Evolutionary conservation across 306 rosid species (phyloP).

Genomic region (Leucaena leucocephala): DNA sequence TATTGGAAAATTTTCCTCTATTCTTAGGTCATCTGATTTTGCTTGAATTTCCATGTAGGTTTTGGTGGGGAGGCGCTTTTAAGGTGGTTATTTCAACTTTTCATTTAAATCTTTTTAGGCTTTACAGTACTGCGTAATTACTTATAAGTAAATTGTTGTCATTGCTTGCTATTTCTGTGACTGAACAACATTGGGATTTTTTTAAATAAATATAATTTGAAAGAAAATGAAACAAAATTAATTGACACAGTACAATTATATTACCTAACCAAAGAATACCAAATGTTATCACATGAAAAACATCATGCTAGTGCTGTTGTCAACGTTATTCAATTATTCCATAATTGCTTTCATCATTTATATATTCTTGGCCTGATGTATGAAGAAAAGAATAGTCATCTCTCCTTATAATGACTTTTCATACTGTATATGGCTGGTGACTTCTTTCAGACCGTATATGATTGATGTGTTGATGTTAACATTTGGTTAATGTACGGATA

Average conservation of each 20-base stretch:
- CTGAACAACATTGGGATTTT: neutral
- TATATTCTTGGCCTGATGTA: neutral
- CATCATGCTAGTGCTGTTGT: neutral
- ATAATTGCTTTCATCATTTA: no score
- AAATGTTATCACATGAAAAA: neutral
- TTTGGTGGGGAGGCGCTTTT: constrained; percentile 82
- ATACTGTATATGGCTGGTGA: neutral
- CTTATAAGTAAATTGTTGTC: constrained; percentile 26
- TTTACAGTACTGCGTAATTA: neutral
- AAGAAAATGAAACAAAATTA: neutral
- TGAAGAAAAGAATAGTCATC: neutral
- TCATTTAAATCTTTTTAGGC: neutral
- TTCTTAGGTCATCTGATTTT: constrained; percentile 33
- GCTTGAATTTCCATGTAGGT: constrained; percentile 53
- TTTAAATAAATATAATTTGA: no score
- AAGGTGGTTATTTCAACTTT: constrained; percentile 56
- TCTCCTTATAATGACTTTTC: no score
- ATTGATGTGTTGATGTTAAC: neutral
- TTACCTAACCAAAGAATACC: neutral
- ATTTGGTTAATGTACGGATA: neutral
- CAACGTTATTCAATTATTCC: neutral
- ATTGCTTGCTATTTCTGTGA: constrained; percentile 21
- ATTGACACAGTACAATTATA: neutral
- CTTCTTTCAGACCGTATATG: no score
- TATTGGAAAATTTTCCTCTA: constrained; percentile 10